These are phyloP conservation scores for Sclerotinia borealis DNA, from an alignment of 2,329 filamentous ascomycete species.

Conservation along the genomic window DNA sequence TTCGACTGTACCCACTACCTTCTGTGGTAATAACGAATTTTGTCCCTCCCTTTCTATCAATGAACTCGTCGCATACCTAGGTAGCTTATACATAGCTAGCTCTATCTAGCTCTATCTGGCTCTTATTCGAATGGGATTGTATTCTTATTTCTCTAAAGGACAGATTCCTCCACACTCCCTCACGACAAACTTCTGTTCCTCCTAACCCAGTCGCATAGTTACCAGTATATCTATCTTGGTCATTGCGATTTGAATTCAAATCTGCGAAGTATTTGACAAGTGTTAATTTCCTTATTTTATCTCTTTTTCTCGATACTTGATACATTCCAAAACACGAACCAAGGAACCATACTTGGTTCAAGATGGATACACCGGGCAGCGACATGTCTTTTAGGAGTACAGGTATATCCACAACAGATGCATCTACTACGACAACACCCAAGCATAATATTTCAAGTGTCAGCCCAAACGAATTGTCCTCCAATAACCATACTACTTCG, in stretches of 20 bases:
- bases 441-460: conserved; percentile 15
- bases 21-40: background rate
- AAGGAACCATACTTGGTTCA: conserved; percentile 9
- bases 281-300: conserved; percentile 25
- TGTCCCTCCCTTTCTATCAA: conserved; percentile 3
- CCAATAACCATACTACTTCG: conserved; percentile 14
- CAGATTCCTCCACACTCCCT: background rate
- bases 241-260: conserved; percentile 24
- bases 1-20: background rate
- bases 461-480: conserved; percentile 9
- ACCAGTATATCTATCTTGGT: conserved; percentile 19
- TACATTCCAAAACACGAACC: conserved; percentile 6
- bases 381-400: conserved; percentile 25
- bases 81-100: conserved; percentile 5
- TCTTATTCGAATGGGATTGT: background rate
- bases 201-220: conserved; percentile 9
- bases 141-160: background rate
- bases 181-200: conserved; percentile 4
- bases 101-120: background rate
- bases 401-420: conserved; percentile 26
- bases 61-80: conserved; percentile 1
- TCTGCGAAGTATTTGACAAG: conserved; percentile 23
- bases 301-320: conserved; percentile 15
- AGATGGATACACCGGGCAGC: conserved; percentile 27
- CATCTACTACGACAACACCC: conserved; percentile 16